Conservation (phyloP, 192 early-diverging fungal species). For the Umbelopsis vinacea region DNA sequence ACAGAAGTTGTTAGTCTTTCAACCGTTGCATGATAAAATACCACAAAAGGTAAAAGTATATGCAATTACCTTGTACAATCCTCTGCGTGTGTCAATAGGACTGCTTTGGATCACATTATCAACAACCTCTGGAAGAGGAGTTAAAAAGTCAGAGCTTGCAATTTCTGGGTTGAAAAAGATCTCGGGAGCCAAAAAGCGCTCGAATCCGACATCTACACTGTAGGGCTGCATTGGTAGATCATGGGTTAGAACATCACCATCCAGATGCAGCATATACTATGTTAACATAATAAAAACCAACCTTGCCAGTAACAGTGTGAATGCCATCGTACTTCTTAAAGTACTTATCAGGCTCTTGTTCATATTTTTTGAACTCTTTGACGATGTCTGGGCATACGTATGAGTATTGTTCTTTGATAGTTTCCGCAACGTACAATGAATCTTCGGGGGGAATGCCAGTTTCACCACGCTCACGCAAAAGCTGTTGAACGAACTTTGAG, state of each 20-base stretch:
- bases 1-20: neutral
- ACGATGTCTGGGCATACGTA: conserved; percentile 98
- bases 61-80: conserved; percentile 84
- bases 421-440: conserved; percentile 90
- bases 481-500: conserved; percentile 96
- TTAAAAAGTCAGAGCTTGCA: conserved; percentile 93
- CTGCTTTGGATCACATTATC: conserved; percentile 96
- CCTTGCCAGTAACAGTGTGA: conserved; percentile 86
- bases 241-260: neutral
- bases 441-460: conserved; percentile 96
- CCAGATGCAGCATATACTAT: neutral
- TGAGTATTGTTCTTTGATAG: conserved; percentile 96
- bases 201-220: conserved; percentile 95
- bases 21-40: neutral
- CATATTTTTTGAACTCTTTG: conserved; percentile 95
- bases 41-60: neutral
- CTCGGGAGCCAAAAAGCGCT: conserved; percentile 98
- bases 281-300: conserved; percentile 30
- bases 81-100: conserved; percentile 96
- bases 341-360: conserved; percentile 87
- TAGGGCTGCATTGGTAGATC: conserved; percentile 64
- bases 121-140: conserved; percentile 94
- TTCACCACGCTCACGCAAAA: conserved; percentile 94
- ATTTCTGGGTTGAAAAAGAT: conserved; percentile 99
- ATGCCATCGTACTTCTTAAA: conserved; percentile 87